These are phyloP conservation scores for Aspergillus luchuensis DNA, from an alignment of 2,329 filamentous ascomycete species.

Conservation along the genomic window DNA sequence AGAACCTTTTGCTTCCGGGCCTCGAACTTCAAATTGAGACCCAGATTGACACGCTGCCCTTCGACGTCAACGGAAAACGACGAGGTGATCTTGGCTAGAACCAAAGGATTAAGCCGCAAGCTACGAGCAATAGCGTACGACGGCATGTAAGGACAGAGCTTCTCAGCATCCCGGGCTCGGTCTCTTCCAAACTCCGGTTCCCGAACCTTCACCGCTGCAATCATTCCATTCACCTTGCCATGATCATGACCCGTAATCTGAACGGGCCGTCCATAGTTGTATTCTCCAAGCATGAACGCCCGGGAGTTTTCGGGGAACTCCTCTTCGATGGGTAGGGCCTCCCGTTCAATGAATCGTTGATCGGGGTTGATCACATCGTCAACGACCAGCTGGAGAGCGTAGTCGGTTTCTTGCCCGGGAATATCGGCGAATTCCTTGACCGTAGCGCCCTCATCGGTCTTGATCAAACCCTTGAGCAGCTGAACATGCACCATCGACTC, in stretches of 20 bases:
- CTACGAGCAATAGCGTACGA: slow-evolving; percentile 86
- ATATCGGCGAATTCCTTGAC: slow-evolving; percentile 91
- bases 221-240: slow-evolving; percentile 75
- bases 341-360: slow-evolving; percentile 86
- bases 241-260: slow-evolving; percentile 73
- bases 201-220: slow-evolving; percentile 70
- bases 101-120: slow-evolving; percentile 78
- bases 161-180: slow-evolving; percentile 71
- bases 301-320: slow-evolving; percentile 83
- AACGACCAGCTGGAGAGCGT: slow-evolving; percentile 87
- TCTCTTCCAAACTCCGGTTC: slow-evolving; percentile 80
- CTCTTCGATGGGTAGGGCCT: slow-evolving; percentile 82
- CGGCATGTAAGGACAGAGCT: slow-evolving; percentile 73
- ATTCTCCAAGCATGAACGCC: slow-evolving; percentile 93
- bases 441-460: slow-evolving; percentile 86
- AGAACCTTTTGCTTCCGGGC: slow-evolving; percentile 92
- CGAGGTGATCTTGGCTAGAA: slow-evolving; percentile 93
- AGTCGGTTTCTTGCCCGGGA: slow-evolving; percentile 81
- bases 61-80: slow-evolving; percentile 85
- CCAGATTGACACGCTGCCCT: slow-evolving; percentile 82
- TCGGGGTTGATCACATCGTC: slow-evolving; percentile 89
- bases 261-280: slow-evolving; percentile 87
- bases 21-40: slow-evolving; percentile 96
- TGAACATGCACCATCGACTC: slow-evolving; percentile 91
- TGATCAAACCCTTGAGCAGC: slow-evolving; percentile 86